Conservation (phyloP, 2,329 filamentous ascomycete species). For the Fusarium illudens region DNA sequence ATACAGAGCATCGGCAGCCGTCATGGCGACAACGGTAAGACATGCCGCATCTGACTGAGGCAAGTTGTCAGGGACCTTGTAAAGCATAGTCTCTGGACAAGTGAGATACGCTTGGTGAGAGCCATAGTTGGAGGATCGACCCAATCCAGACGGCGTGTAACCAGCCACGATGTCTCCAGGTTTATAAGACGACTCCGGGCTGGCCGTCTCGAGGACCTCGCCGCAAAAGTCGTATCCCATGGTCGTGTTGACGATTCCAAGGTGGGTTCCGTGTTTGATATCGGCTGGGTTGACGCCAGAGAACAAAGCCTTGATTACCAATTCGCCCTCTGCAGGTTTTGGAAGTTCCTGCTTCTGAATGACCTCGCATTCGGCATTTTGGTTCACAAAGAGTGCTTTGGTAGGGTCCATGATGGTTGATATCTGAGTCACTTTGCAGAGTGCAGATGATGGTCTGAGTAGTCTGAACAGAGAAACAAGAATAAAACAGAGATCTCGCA, state of each 20-base stretch:
- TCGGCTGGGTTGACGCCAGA: neutral
- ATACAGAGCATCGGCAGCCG: neutral
- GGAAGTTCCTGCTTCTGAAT: neutral
- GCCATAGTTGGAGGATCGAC: neutral
- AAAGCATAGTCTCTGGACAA: neutral
- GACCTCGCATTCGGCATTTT: neutral
- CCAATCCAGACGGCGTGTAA: neutral
- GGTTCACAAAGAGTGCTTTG: neutral
- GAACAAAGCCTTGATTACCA: neutral
- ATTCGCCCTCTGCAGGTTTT: neutral
- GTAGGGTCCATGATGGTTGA: neutral
- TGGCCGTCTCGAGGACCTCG: neutral
- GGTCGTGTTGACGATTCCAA: neutral
- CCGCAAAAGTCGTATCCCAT: constrained; percentile 8
- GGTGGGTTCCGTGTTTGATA: neutral
- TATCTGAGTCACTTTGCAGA: neutral
- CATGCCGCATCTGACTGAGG: neutral
- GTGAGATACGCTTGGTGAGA: neutral
- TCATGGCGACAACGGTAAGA: constrained; percentile 5
- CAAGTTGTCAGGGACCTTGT: neutral
- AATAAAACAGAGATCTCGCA: neutral
- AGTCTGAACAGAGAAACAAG: neutral
- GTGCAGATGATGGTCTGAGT: neutral
- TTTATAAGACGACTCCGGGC: neutral
- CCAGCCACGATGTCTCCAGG: neutral